Evolutionary conservation across 495 filamentous ascomycete species (phyloP).

Genomic region (Filosporella fistucella): DNA sequence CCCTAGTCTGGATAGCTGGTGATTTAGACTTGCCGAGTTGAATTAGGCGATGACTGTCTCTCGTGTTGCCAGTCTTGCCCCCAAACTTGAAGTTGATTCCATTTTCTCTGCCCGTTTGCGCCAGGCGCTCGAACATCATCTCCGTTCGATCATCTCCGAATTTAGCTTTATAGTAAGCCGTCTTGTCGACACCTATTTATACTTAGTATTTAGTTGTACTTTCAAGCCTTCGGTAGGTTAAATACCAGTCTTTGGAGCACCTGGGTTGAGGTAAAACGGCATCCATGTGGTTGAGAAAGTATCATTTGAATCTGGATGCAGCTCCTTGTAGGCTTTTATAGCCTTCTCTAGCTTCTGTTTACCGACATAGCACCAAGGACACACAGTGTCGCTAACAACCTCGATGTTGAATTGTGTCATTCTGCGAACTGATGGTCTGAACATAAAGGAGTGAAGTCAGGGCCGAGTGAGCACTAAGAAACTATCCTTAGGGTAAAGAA

Average conservation of each 20-base stretch:
- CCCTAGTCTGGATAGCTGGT: slow-evolving; percentile 50
- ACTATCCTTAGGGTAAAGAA: no score
- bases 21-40: slow-evolving; percentile 61
- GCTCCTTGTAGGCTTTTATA: slow-evolving; percentile 58
- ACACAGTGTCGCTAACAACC: slow-evolving; percentile 73
- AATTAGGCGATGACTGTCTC: slow-evolving; percentile 71
- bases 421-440: slow-evolving; percentile 34
- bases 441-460: slow-evolving; percentile 20
- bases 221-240: not conserved
- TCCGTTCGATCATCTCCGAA: slow-evolving; percentile 56
- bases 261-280: slow-evolving; percentile 77
- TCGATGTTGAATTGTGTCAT: slow-evolving; percentile 80
- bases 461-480: no score
- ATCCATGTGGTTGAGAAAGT: slow-evolving; percentile 69
- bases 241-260: slow-evolving; percentile 39
- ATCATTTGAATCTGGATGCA: slow-evolving; percentile 53
- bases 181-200: slow-evolving; percentile 49
- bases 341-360: slow-evolving; percentile 67
- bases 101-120: slow-evolving; percentile 49
- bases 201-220: not conserved
- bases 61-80: slow-evolving; percentile 72
- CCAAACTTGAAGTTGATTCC: slow-evolving; percentile 72
- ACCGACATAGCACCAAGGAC: slow-evolving; percentile 87
- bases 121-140: slow-evolving; percentile 55
- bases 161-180: slow-evolving; percentile 42